Base-by-base conservation (phyloP, 2,329 filamentous ascomycete genomes). In the Pseudomassariella vexata region DNA sequence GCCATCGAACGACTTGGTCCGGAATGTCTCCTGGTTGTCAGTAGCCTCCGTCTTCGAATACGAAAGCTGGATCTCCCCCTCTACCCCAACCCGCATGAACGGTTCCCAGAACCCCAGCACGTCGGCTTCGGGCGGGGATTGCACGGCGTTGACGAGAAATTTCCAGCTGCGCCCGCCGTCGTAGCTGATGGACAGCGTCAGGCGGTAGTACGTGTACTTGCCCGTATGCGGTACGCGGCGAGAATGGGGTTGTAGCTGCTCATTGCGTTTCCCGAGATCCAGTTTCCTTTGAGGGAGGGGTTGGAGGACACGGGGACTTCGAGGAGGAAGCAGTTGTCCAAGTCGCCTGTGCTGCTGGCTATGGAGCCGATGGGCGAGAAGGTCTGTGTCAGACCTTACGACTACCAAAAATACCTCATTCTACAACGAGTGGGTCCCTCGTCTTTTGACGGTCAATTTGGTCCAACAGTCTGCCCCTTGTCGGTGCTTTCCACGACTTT, bases 21-120 rank as follows among this genome's bases (percentile, higher is more conserved):
- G 47, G 59, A 70, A 69, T 8, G 65, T 68, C 40, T 67, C 63
- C 48, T 70, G 66, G 39, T 70, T 60, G 36, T 64, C 53, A 9
- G 40, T 49, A 4, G 62, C 62, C 20, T 62, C 61, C 46, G 70
- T 65, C 34, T 62, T 56, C 16, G 65, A 68, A 41, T 60, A 70
- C 10, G 57, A 64, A 37, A 68, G 46, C 39, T 68, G 63, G 2
- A 68, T 49, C 37, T 62, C 30, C 19, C 56, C 55, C 2, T 39
- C 37, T 8, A 44, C 40, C 9, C 56, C 55, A 9, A 62, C 36
- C 2, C 65, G 55, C 57, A 70, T 64, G 36, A 69, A 70, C 1
- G 67, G 67, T 43, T 70, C 67, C 67, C 66, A 70, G 12, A 69
- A 47, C 0, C 66, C 66, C 33, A 55, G 62, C 33, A 67, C 63